Conservation (phyloP, 169 alveolate genomes). For the Plasmodium ovale region DNA sequence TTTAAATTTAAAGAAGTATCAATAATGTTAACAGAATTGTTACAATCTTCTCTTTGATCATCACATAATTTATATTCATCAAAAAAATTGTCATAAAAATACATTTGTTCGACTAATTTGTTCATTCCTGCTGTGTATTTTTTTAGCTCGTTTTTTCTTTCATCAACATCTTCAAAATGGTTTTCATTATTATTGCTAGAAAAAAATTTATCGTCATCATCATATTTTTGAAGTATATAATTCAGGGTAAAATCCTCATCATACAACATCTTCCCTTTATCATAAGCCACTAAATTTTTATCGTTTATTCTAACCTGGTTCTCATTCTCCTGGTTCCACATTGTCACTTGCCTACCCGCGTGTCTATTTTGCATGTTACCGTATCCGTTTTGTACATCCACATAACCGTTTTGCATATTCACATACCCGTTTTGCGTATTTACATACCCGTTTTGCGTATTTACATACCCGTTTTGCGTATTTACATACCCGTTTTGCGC, state of each 20-base stretch:
- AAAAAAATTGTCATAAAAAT: slow-evolving; percentile 52
- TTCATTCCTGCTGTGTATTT: slow-evolving; percentile 69
- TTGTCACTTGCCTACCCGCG: neutral
- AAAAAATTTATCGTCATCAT: slow-evolving; percentile 67
- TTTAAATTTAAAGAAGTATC: slow-evolving; percentile 70
- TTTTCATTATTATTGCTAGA: slow-evolving; percentile 33
- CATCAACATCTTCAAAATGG: slow-evolving; percentile 3
- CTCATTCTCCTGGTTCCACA: neutral
- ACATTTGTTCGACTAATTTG: slow-evolving; percentile 67
- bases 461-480: no score
- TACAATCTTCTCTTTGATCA: slow-evolving; percentile 3
- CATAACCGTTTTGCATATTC: neutral
- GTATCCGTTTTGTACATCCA: neutral
- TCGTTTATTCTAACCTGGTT: slow-evolving; percentile 8
- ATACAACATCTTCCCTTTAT: slow-evolving; percentile 20
- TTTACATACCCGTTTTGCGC: no score
- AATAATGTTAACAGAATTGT: slow-evolving; percentile 9
- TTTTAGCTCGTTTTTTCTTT: slow-evolving; percentile 11
- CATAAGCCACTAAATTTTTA: slow-evolving; percentile 48
- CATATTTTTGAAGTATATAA: slow-evolving; percentile 58
- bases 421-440: neutral
- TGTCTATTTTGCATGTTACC: neutral
- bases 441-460: neutral
- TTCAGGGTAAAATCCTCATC: slow-evolving; percentile 68
- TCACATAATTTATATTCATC: slow-evolving; percentile 53